Base-by-base conservation (phyloP, 169 alveolate genomes). In the Eimeria brunetti region DNA sequence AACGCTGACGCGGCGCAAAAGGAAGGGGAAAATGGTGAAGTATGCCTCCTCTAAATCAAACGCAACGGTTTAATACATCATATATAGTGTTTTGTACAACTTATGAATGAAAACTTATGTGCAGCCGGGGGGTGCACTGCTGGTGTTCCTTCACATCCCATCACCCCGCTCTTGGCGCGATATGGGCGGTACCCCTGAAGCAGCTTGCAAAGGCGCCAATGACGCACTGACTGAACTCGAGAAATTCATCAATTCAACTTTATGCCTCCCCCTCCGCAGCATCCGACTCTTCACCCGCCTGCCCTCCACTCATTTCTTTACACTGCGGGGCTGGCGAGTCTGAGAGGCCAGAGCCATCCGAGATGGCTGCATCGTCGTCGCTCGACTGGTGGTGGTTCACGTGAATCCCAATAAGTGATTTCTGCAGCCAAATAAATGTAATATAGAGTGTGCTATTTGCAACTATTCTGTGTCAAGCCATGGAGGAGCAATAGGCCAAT, bases 281-380 rank as follows among this genome's bases (percentile, higher is more conserved):
- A 41, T 85, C 92, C 9, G 92, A 85, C 24, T 85, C 92, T 85
- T 85, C 92, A 24, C 92, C 92, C 20, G 81, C 81, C 27, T 84
- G 91, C 91, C 33, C 91, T 18, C 56, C 78, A 51, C 75, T 51
- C 51, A 69, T 71, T 36, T 85, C 92, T 60, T 85, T 85, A 24
- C 81, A 64, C 44, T 36, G 92, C 80, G 81, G 92, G 18, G 81
- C 92, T 51, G 92, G 92, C 44, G 92, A 85, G 92, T 85, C 92
- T 41, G 92, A 85, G 44, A 85, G 92, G 46, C 75, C 92, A 30
- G 92, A 85, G 92, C 83, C 92, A 41, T 85, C 92, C 64, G 92
- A 85, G 64, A 85, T 85, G 64, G 92, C 92, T 12, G 92, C 92
- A 8, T 85, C 92, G 33, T 85, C 92, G 49, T 85, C 92, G 81